phyloP scores from a whole-genome alignment of 140 eudicot genomes.

The Cichorium intybus region DNA sequence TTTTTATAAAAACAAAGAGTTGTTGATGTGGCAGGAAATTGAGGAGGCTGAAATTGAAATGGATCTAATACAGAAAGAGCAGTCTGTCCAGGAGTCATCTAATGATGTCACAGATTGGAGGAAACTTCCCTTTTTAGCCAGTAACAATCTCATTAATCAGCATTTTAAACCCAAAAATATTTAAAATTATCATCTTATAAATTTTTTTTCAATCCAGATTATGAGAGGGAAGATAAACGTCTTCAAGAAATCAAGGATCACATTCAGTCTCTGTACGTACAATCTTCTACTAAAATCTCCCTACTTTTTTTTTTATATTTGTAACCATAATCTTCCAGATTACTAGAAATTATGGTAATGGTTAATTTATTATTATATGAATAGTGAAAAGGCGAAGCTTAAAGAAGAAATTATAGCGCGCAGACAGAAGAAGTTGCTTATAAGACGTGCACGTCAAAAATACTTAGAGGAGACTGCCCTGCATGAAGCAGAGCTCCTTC shows the following conservation, averaged over 20 bases:
- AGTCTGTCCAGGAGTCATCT: conserved; percentile 37
- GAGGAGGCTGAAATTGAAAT: conserved; percentile 93
- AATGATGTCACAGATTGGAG: conserved; percentile 42
- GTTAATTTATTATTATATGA: background rate
- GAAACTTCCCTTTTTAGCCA: conserved; percentile 53
- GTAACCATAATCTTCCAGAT: conserved; percentile 5
- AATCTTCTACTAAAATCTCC: background rate
- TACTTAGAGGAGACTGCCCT: conserved; percentile 80
- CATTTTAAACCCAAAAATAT: conserved; percentile 4
- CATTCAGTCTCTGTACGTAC: conserved; percentile 69
- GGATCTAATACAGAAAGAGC: conserved; percentile 72
- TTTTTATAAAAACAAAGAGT: conserved; percentile 8
- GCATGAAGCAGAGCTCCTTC: conserved; percentile 82
- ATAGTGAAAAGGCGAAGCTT: conserved; percentile 78
- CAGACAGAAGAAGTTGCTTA: conserved; percentile 74
- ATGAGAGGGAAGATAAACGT: conserved; percentile 60
- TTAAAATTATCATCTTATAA: background rate
- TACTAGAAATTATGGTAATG: background rate
- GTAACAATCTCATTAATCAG: conserved; percentile 34
- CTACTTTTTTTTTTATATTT: background rate
- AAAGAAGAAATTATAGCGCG: conserved; percentile 76
- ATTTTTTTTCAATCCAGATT: conserved; percentile 42
- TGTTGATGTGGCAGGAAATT: conserved; percentile 54
- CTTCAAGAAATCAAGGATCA: conserved; percentile 74
- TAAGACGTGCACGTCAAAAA: conserved; percentile 70